Conservation (phyloP, 2,329 filamentous ascomycete species). For the Thielaviopsis ethacetica region DNA sequence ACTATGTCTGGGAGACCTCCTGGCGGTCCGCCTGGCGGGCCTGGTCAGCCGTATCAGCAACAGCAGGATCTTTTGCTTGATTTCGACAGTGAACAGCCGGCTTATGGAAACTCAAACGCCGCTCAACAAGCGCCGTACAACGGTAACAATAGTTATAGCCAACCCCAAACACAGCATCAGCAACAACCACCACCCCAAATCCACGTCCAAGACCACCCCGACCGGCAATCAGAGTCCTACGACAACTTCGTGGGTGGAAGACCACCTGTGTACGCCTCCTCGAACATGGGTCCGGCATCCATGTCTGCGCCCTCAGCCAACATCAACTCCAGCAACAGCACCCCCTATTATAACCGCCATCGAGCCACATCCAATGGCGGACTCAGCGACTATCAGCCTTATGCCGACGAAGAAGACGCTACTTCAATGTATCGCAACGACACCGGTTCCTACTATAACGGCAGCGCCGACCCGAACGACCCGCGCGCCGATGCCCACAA, state of each 20-base stretch:
- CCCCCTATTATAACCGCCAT: constrained; percentile 34
- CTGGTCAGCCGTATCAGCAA: constrained; percentile 22
- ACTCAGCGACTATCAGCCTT: constrained; percentile 75
- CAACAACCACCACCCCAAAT: constrained; percentile 9
- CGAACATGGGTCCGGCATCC: constrained; percentile 4
- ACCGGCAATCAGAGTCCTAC: constrained; percentile 78
- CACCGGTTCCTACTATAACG: constrained; percentile 63
- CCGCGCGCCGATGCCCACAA: constrained; percentile 43
- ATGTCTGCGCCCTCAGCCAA: constrained; percentile 1
- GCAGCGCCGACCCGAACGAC: constrained; percentile 23
- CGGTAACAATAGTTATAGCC: constrained; percentile 24
- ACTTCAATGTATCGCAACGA: constrained; percentile 44
- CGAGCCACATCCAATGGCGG: constrained; percentile 59
- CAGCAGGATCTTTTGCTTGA: constrained; percentile 53
- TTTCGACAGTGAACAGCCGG: constrained; percentile 51
- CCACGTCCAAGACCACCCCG: constrained; percentile 13
- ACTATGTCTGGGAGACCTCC: constrained; percentile 45
- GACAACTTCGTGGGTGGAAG: constrained; percentile 78
- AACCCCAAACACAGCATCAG: neutral
- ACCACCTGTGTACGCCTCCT: constrained; percentile 30
- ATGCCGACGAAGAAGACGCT: constrained; percentile 77
- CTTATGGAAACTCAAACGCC: constrained; percentile 40
- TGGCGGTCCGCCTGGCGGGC: constrained; percentile 31
- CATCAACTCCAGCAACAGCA: constrained; percentile 13
- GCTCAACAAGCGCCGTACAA: constrained; percentile 59